A percentile compares a stretch with the other conserved stretches of the same genome.
phyloP scores from a whole-genome alignment of 306 rosid species.

The Malus sieversii region DNA sequence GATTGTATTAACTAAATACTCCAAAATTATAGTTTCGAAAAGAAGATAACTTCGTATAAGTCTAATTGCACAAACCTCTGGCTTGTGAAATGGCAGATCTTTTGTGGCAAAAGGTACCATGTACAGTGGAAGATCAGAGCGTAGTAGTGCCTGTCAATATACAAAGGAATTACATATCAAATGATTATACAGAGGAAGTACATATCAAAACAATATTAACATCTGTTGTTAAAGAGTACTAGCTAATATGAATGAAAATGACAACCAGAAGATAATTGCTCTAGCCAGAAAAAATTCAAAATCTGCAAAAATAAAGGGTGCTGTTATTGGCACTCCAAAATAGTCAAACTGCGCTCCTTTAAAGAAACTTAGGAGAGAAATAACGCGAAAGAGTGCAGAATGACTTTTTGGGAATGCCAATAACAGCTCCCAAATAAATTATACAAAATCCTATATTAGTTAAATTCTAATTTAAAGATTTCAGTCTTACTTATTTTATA shows the following conservation, averaged over 20 bases:
- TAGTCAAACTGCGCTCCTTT: too few species aligned
- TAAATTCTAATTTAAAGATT: not conserved
- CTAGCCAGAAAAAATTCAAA: not conserved
- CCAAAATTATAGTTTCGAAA: not conserved
- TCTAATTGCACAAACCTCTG: constrained; percentile 59
- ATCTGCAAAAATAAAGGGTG: not conserved
- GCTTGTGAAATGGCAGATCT: constrained; percentile 62
- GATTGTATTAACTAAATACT: not conserved
- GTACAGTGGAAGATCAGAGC: constrained; percentile 87
- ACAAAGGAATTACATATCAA: not conserved
- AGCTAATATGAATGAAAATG: not conserved
- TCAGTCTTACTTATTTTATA: not conserved
- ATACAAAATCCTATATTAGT: not conserved
- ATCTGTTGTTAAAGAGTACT: not conserved
- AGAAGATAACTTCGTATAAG: not conserved
- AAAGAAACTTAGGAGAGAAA: too few species aligned
- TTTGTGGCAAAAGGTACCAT: constrained; percentile 71
- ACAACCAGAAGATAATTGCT: not conserved
- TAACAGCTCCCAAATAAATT: not conserved
- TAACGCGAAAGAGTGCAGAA: too few species aligned
- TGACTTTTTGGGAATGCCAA: too few species aligned
- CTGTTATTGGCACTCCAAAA: too few species aligned
- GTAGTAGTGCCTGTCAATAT: constrained; percentile 65
- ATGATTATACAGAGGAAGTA: not conserved
- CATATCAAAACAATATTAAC: not conserved